Base-by-base conservation (phyloP, 352 stramenopile genomes). In the Phytophthora sp. region DNA sequence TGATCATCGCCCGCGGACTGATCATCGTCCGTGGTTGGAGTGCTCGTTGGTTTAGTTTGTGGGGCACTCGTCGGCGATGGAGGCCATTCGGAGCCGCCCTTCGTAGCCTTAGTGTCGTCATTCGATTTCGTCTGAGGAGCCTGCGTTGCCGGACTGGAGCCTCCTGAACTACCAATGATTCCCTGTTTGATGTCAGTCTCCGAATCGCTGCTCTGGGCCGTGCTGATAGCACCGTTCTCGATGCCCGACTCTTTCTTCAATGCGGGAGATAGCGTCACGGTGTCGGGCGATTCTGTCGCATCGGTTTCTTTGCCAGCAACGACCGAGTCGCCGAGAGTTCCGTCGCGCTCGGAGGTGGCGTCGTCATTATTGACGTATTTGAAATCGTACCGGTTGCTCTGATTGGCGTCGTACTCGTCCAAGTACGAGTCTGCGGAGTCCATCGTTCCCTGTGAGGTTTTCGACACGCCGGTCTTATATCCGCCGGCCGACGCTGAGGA, bases 311-410 rank as follows among this genome's bases (percentile, higher is more conserved):
- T 65, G 18, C 56, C 56, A 18, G 56, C 46, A 4, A 65, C 56
- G 6, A 65, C 56, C 4, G 56, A 53, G 56, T 65, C 46, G n/a
- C 56, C 56, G 7, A 65, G 56, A 11, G 56, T 65, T 53, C 21
- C 41, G 10, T 20, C 46, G 23, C 46, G 46, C n/a, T 52, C 56
- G 2, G 46, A 39, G n/a, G 45, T 58, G 20, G 30, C 43, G 24
- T 9, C 34, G 0, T 49, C 38, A 9, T 58, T 52, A 24, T 65
- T 56, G 30, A 65, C 56, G n/a, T 65, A 57, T 42, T 65, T 49
- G 24, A 65, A 65, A 28, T 65, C 41, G 46, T 58, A 65, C 38
- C 31, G 52, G 38, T 58, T 65, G 10, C 32, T 58, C 38, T 46
- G 13, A 20, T 49, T 56, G 8, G 35, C 2, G 46, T 65, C 38